Percentiles rank a stretch among this genome's conserved stretches.
Conservation (phyloP, 495 filamentous ascomycete species). For the Mycothermus thermophilus region DNA sequence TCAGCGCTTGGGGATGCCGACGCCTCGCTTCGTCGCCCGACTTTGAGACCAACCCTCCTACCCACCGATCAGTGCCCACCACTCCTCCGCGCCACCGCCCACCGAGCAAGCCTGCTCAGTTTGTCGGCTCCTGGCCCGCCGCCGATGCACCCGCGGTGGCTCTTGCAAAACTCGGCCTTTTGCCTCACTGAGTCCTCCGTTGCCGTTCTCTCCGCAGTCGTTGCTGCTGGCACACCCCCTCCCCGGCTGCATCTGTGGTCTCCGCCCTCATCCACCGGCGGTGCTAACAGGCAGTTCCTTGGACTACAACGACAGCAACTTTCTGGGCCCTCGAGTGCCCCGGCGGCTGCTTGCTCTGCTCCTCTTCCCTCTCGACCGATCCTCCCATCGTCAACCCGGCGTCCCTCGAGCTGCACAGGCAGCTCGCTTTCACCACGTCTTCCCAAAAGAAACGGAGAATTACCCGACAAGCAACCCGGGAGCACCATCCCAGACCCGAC, state of each 20-base stretch:
- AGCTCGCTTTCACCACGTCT: constrained; percentile 78
- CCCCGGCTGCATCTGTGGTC: neutral
- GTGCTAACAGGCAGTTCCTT: too few relatives aligned
- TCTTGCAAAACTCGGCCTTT: too few relatives aligned
- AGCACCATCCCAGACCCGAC: constrained; percentile 18
- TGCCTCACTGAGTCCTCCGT: too few relatives aligned
- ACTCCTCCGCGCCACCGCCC: too few relatives aligned
- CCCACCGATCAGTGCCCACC: too few relatives aligned
- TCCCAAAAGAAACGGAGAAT: constrained; percentile 84
- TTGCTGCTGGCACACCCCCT: neutral
- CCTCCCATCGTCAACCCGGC: constrained; percentile 9
- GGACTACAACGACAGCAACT: too few relatives aligned
- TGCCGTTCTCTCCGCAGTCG: too few relatives aligned
- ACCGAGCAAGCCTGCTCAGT: too few relatives aligned
- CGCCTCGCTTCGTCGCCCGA: constrained; percentile 3
- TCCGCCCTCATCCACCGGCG: constrained; percentile 3
- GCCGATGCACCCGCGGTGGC: too few relatives aligned
- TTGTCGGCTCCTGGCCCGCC: constrained; percentile 2
- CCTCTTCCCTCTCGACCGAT: constrained; percentile 5
- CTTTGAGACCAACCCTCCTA: too few relatives aligned
- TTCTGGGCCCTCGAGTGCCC: too few relatives aligned
- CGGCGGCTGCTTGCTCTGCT: too few relatives aligned
- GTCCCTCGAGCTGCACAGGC: constrained; percentile 39
- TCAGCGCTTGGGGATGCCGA: neutral
- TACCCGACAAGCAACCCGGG: constrained; percentile 38